phyloP scores from a whole-genome alignment of 371 early-diverging fungal genomes.

The Lichtheimia ornata region DNA sequence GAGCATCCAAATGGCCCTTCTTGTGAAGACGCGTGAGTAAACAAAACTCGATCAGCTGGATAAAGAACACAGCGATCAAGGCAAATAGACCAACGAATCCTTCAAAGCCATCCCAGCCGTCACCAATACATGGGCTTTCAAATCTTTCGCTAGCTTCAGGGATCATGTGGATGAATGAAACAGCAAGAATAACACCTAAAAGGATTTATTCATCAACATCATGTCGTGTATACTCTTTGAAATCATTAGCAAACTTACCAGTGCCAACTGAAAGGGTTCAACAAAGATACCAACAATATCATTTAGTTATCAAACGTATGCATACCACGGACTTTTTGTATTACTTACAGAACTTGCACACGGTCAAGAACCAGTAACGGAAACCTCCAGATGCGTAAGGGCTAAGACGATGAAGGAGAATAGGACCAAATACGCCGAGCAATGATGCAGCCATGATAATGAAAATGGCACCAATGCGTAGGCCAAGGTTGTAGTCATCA shows the following conservation, averaged over 20 bases:
- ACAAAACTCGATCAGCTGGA: constrained; percentile 41
- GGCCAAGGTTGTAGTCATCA: constrained; percentile 34
- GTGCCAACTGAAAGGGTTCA: too few species aligned
- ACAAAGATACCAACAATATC: neutral
- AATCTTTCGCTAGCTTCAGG: constrained; percentile 41
- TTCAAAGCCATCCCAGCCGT: constrained; percentile 35
- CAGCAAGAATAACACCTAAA: constrained; percentile 80
- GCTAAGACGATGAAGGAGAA: constrained; percentile 36
- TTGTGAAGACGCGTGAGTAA: constrained; percentile 28
- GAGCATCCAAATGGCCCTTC: constrained; percentile 8
- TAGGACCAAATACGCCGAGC: constrained; percentile 40
- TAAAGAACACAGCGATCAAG: constrained; percentile 38
- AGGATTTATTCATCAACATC: constrained; percentile 53
- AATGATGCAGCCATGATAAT: constrained; percentile 20
- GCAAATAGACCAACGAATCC: constrained; percentile 47
- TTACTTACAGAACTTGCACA: constrained; percentile 50
- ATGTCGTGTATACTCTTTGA: neutral
- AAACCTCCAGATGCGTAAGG: constrained; percentile 30
- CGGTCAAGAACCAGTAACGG: constrained; percentile 37
- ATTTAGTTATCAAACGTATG: neutral
- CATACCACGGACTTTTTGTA: neutral
- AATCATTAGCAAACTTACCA: too few species aligned
- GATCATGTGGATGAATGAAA: constrained; percentile 78
- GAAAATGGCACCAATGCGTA: constrained; percentile 35
- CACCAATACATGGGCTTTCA: constrained; percentile 37